A percentile compares a stretch with the other conserved stretches of the same genome.
phyloP scores from a whole-genome alignment of 1,139 yeast genomes.

The Hansenula sp. region DNA sequence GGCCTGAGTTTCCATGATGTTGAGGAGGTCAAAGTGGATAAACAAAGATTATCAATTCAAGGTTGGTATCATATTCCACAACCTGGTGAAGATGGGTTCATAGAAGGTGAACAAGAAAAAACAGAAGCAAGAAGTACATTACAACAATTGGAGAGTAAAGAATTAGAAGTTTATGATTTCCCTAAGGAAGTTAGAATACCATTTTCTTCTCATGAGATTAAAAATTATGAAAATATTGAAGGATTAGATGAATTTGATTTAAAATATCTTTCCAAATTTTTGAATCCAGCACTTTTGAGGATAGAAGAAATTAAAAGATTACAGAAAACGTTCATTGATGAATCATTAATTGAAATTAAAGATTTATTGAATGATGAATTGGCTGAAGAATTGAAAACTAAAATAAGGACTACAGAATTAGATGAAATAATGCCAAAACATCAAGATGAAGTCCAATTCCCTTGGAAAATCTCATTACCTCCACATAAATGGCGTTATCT shows the following conservation, averaged over 20 bases:
- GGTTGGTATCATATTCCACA: slow-evolving; percentile 99
- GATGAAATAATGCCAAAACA: slow-evolving; percentile 57
- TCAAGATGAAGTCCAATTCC: slow-evolving; percentile 52
- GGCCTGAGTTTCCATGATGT: slow-evolving; percentile 97
- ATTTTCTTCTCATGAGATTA: slow-evolving; percentile 25
- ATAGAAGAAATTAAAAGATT: slow-evolving; percentile 38
- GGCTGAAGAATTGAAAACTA: slow-evolving; percentile 40
- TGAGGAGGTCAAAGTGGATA: slow-evolving; percentile 90
- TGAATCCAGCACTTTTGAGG: slow-evolving; percentile 54
- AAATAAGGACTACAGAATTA: slow-evolving; percentile 49
- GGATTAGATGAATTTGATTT: slow-evolving; percentile 36
- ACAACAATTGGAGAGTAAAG: slow-evolving; percentile 74
- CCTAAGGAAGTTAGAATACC: slow-evolving; percentile 48
- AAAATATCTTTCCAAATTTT: slow-evolving; percentile 42
- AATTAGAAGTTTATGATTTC: slow-evolving; percentile 74
- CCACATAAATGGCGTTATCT: slow-evolving; percentile 89
- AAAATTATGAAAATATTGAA: slow-evolving; percentile 14
- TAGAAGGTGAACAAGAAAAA: slow-evolving; percentile 73
- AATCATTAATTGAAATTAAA: slow-evolving; percentile 65
- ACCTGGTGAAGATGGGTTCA: slow-evolving; percentile 79
- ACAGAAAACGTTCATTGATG: slow-evolving; percentile 51
- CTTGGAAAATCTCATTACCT: slow-evolving; percentile 92
- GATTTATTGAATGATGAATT: slow-evolving; percentile 58
- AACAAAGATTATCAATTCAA: slow-evolving; percentile 85
- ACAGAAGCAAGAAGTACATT: slow-evolving; percentile 75